Percentiles rank a stretch among this genome's conserved stretches.
Evolutionary conservation across 306 rosid genomes (phyloP).

Genomic region (Citrullus colocynthis): DNA sequence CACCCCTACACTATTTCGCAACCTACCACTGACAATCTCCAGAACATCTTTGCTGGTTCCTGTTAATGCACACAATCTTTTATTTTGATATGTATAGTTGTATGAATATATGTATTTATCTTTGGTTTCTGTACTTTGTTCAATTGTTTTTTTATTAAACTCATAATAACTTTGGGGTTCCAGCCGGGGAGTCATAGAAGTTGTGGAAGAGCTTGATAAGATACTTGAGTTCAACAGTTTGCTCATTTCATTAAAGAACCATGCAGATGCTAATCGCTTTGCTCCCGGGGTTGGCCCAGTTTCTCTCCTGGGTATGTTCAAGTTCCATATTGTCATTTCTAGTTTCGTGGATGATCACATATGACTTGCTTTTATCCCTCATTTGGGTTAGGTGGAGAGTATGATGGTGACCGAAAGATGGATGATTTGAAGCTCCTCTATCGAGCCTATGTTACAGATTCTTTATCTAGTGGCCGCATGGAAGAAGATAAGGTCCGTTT

Average conservation of each 20-base stretch:
- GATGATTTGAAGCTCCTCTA: slow-evolving; percentile 87
- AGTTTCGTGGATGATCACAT: slow-evolving; percentile 5
- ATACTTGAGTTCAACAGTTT: slow-evolving; percentile 46
- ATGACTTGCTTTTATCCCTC: slow-evolving; percentile 14
- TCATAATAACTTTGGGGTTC: slow-evolving; percentile 25
- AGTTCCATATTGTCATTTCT: neutral
- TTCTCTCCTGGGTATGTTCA: slow-evolving; percentile 56
- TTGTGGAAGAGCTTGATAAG: slow-evolving; percentile 61
- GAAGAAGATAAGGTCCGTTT: slow-evolving; percentile 39
- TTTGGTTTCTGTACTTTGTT: neutral
- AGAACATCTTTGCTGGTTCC: neutral
- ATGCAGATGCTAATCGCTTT: slow-evolving; percentile 53
- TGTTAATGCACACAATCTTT: neutral
- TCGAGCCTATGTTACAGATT: slow-evolving; percentile 39
- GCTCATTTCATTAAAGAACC: slow-evolving; percentile 72
- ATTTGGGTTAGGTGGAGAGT: slow-evolving; percentile 63
- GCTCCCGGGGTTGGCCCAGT: slow-evolving; percentile 84
- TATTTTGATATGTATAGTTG: neutral
- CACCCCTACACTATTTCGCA: neutral
- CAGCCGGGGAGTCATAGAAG: slow-evolving; percentile 56
- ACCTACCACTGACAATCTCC: neutral
- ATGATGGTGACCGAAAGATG: slow-evolving; percentile 51
- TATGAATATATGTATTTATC: neutral
- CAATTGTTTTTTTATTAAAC: neutral
- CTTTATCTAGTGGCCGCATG: slow-evolving; percentile 37